Evolutionary conservation across 2,329 filamentous ascomycete genomes (phyloP), one percentile per base, ranked within the genome.

Genomic region (Pseudogymnoascus sp.): DNA sequence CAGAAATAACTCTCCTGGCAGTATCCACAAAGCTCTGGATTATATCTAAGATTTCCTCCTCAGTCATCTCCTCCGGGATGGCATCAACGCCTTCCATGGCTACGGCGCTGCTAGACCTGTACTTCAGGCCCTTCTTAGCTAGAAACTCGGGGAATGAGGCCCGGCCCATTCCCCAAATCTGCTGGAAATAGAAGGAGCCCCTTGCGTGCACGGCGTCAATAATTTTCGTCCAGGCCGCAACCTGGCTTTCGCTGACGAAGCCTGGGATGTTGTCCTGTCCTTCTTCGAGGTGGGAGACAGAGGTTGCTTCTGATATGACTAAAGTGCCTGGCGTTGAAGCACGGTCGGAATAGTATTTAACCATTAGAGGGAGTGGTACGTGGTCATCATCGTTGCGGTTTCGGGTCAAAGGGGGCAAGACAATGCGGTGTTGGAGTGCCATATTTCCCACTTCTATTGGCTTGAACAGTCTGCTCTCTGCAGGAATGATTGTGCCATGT

Each of bases 201-300:
- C 85, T 86, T 25, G 75, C 75, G 70, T 90, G 87, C 0, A 89
- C 84, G 1, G 80, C 82, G 31, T 84, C 79, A 1, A 82, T 85
- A 48, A 89, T 74, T 12, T 78, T 73, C 65, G 79, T 83, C 87
- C 87, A 90, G 0, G 76, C 80, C 1, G 75, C 78, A 51, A 87
- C 76, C 64, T 88, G 84, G 9, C 76, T 78, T 0, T 79, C 72
- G 25, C 70, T 81, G 69, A 78, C 86, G 67, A 87, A 82, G 17
- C 84, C 85, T 0, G 86, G 84, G 2, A 80, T 76, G 65, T 84
- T 79, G 51, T 72, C 71, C 65, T 78, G 80, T 42, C 80, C 77
- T 51, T 79, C 79, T 39, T 74, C 77, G 66, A 76, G 74, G 5
- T 74, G 67, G 2, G 80, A 78, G 68, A 86, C 80, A 36, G 80